Evolutionary conservation across 75 land plant species (phyloP).

Genomic region (Pinus taeda): DNA sequence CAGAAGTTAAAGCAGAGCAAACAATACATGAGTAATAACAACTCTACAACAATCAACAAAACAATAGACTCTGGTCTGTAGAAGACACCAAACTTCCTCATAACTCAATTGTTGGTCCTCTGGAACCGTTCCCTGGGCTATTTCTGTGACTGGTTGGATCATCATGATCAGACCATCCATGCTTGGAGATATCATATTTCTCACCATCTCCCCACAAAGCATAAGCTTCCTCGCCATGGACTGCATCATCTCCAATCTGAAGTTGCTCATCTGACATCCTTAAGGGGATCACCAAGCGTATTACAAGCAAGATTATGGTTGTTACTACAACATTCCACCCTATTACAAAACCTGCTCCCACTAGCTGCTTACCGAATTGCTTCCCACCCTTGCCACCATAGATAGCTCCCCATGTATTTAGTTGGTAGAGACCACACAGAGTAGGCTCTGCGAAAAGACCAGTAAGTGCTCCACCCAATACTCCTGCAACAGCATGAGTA

Average conservation of each 20-base stretch:
- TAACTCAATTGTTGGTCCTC: too few relatives aligned
- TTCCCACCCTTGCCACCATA: conserved; percentile 14
- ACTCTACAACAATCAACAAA: too few relatives aligned
- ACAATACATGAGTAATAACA: too few relatives aligned
- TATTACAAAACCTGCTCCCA: conserved; percentile 56
- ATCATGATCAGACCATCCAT: conserved; percentile 9
- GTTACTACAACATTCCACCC: conserved; percentile 74
- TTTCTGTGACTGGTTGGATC: not conserved
- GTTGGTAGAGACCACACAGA: conserved; percentile 43
- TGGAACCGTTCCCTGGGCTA: too few relatives aligned
- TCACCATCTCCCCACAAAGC: conserved; percentile 78
- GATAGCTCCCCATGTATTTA: conserved; percentile 26
- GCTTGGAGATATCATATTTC: conserved; percentile 32
- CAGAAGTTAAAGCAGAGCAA: too few relatives aligned
- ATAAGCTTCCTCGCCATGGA: conserved; percentile 80
- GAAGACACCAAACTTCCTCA: too few relatives aligned
- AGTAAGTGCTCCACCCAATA: conserved; percentile 50
- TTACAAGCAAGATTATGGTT: conserved; percentile 47
- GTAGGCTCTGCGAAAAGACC: conserved; percentile 56
- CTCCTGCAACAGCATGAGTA: conserved; percentile 73
- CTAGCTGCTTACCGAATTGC: conserved; percentile 62
- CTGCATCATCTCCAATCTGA: conserved; percentile 77
- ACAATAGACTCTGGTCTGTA: too few relatives aligned
- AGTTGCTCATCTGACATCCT: conserved; percentile 71
- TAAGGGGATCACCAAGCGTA: conserved; percentile 52